Evolutionary conservation across 768 basidiomycete species (phyloP).

Genomic region (Panaeolus papilionaceus): DNA sequence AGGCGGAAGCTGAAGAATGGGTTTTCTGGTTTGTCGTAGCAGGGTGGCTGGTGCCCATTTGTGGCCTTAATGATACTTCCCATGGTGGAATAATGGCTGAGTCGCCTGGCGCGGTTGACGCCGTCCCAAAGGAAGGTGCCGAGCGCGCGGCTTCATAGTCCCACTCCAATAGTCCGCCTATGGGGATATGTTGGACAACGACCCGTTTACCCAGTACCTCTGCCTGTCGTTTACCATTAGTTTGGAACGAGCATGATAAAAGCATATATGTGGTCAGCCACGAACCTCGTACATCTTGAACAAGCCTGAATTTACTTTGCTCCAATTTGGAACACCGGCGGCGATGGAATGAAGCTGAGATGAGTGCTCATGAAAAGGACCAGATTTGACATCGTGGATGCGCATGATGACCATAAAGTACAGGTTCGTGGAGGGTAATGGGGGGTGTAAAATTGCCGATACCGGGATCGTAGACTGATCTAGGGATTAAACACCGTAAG

Average conservation of each 20-base stretch:
- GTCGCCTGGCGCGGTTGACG: not conserved
- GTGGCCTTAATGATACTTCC: not conserved
- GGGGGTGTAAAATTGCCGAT: slow-evolving; percentile 61
- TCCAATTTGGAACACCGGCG: slow-evolving; percentile 87
- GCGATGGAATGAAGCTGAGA: slow-evolving; percentile 90
- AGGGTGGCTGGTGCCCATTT: not conserved
- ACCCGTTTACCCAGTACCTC: slow-evolving; percentile 94
- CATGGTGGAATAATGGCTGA: not conserved
- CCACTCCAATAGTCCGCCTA: slow-evolving; percentile 86
- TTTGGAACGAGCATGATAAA: slow-evolving; percentile 9
- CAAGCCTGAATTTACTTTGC: slow-evolving; percentile 87
- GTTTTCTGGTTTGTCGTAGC: not conserved
- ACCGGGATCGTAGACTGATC: slow-evolving; percentile 72
- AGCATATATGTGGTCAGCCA: slow-evolving; percentile 20
- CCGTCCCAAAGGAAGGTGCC: not conserved
- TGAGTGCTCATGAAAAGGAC: slow-evolving; percentile 93
- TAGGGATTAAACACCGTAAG: slow-evolving; percentile 32
- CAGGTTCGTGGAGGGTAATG: slow-evolving; percentile 71
- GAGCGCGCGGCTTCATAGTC: slow-evolving; percentile 23
- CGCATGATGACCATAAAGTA: slow-evolving; percentile 83
- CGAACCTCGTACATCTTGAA: slow-evolving; percentile 95
- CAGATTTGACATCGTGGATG: slow-evolving; percentile 80
- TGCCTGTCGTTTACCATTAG: slow-evolving; percentile 49
- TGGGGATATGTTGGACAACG: slow-evolving; percentile 93
- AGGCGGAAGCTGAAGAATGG: too few species aligned